phyloP scores from a whole-genome alignment of 257 asterid species.

The Solanum virginianum region DNA sequence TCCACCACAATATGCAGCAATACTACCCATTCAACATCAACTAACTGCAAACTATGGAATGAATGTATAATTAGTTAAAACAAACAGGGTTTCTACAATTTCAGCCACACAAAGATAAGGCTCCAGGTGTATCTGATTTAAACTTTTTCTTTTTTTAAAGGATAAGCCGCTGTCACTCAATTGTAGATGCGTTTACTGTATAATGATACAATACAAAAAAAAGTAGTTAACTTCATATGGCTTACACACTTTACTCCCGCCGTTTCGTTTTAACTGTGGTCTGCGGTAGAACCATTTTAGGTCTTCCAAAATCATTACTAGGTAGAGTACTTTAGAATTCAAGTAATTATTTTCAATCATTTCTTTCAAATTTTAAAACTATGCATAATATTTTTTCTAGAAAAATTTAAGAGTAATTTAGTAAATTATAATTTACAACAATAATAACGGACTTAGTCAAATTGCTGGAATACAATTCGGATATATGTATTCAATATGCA shows the following conservation, averaged over 20 bases:
- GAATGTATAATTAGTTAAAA: neutral
- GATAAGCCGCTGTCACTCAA: neutral
- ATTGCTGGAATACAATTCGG: too few relatives aligned
- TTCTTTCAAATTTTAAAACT: neutral
- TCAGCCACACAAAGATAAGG: neutral
- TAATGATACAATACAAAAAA: too few relatives aligned
- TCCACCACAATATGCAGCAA: neutral
- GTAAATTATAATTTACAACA: neutral
- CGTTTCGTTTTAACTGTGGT: too few relatives aligned
- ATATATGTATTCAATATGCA: too few relatives aligned
- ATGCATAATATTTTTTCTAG: neutral
- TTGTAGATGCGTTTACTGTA: neutral
- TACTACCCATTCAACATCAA: constrained; percentile 4
- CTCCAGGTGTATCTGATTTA: neutral
- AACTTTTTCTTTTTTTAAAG: neutral
- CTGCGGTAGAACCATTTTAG: neutral
- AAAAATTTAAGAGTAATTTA: neutral
- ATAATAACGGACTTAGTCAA: too few relatives aligned
- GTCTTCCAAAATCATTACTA: neutral
- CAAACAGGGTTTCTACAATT: neutral
- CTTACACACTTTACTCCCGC: too few relatives aligned
- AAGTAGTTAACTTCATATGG: too few relatives aligned
- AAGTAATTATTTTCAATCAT: neutral
- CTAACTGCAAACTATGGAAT: neutral
- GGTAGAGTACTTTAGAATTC: too few relatives aligned